Conservation (phyloP, 1,139 yeast genomes). For the Sugiyamaella sp. region DNA sequence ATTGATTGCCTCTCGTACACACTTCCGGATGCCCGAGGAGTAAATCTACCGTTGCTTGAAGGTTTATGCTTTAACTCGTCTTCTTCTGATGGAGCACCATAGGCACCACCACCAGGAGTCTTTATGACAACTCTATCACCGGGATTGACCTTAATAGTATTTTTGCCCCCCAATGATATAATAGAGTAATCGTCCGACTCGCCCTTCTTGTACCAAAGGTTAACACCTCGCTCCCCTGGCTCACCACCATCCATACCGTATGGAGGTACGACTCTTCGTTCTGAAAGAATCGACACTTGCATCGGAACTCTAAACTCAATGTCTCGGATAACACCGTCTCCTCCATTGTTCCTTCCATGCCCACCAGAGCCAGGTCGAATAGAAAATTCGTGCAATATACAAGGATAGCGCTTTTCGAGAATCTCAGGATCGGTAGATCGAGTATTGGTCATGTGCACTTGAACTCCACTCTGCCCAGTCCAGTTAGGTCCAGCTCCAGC, state of each 20-base stretch:
- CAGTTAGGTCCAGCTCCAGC: conserved; percentile 69
- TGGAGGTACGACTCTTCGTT: conserved; percentile 61
- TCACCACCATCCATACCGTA: conserved; percentile 64
- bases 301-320: conserved; percentile 60
- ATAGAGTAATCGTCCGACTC: conserved; percentile 34
- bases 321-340: conserved; percentile 65
- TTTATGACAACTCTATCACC: conserved; percentile 60
- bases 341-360: conserved; percentile 56
- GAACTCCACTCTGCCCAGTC: conserved; percentile 67
- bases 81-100: conserved; percentile 32
- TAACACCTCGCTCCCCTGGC: conserved; percentile 61
- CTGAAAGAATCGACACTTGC: conserved; percentile 62
- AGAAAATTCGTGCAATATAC: conserved; percentile 57
- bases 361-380: conserved; percentile 63
- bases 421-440: conserved; percentile 71
- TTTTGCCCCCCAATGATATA: conserved; percentile 61
- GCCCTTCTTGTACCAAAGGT: conserved; percentile 51
- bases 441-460: conserved; percentile 72
- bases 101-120: conserved; percentile 56
- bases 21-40: conserved; percentile 24
- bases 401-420: conserved; percentile 68
- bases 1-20: conserved; percentile 14
- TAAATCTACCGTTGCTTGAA: conserved; percentile 4
- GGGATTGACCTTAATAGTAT: conserved; percentile 50
- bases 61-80: conserved; percentile 1